A percentile compares a stretch with the other conserved stretches of the same genome.
Evolutionary conservation across 805 yeast species (phyloP).

Genomic region (Lachancea dasiensis): DNA sequence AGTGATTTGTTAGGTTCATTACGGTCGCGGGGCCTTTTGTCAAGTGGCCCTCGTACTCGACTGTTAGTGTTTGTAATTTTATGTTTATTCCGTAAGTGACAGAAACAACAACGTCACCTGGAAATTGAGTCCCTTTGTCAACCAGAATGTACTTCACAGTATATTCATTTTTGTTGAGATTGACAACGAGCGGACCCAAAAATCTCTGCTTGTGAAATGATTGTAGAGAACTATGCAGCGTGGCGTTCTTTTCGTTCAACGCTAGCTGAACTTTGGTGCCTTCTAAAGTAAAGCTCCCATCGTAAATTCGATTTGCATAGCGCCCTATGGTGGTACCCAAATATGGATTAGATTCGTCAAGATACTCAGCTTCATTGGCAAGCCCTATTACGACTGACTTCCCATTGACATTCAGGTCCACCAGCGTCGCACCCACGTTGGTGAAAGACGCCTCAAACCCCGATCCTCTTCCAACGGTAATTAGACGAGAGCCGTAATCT

Average conservation of each 20-base stretch:
- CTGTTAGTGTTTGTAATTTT: slow-evolving; percentile 33
- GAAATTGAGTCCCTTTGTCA: slow-evolving; percentile 52
- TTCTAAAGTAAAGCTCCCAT: slow-evolving; percentile 38
- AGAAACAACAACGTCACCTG: slow-evolving; percentile 45
- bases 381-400: slow-evolving; percentile 38
- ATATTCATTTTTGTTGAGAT: slow-evolving; percentile 26
- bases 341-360: slow-evolving; percentile 38
- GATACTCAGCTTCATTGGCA: slow-evolving; percentile 30
- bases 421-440: slow-evolving; percentile 49
- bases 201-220: slow-evolving; percentile 49
- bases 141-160: slow-evolving; percentile 36
- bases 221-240: slow-evolving; percentile 49
- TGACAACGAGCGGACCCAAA: slow-evolving; percentile 46
- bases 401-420: slow-evolving; percentile 37
- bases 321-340: slow-evolving; percentile 65
- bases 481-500: slow-evolving; percentile 26
- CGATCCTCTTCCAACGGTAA: slow-evolving; percentile 29
- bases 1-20: slow-evolving; percentile 56
- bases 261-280: slow-evolving; percentile 39
- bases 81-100: slow-evolving; percentile 42
- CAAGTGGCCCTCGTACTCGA: slow-evolving; percentile 40
- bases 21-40: slow-evolving; percentile 38
- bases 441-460: slow-evolving; percentile 38
- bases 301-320: slow-evolving; percentile 52
- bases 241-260: slow-evolving; percentile 37